Conservation (phyloP, 768 basidiomycete species). For the Phylloporus sp. region DNA sequence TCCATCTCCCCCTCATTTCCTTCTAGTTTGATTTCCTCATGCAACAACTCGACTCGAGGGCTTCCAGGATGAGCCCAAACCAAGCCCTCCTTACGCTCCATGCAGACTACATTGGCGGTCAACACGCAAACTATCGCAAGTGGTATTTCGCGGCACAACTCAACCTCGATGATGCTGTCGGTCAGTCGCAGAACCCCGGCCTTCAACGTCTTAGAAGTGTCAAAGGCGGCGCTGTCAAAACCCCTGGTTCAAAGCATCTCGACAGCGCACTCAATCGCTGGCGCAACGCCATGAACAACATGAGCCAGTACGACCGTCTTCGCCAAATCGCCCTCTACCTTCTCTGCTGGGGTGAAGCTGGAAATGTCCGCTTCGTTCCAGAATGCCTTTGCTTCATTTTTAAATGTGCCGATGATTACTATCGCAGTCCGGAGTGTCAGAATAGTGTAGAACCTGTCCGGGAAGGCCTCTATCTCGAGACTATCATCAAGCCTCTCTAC, state of each 20-base stretch:
- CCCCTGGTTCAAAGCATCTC: slow-evolving; percentile 70
- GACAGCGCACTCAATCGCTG: slow-evolving; percentile 92
- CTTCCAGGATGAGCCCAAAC: slow-evolving; percentile 97
- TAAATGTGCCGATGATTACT: slow-evolving; percentile 99
- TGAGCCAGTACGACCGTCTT: slow-evolving; percentile 97
- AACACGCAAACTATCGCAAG: slow-evolving; percentile 98
- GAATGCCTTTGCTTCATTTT: slow-evolving; percentile 99
- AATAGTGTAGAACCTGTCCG: slow-evolving; percentile 89
- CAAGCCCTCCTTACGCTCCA: slow-evolving; percentile 96
- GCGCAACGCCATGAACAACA: slow-evolving; percentile 98
- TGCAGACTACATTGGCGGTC: slow-evolving; percentile 98
- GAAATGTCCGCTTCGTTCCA: slow-evolving; percentile 94
- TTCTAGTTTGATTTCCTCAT: slow-evolving; percentile 92
- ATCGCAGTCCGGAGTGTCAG: slow-evolving; percentile 97
- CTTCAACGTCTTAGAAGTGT: slow-evolving; percentile 85
- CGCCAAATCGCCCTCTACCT: slow-evolving; percentile 95
- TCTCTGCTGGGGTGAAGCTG: slow-evolving; percentile 97
- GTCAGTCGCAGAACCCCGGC: slow-evolving; percentile 90
- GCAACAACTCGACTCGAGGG: slow-evolving; percentile 95
- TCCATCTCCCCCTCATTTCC: slow-evolving; percentile 8
- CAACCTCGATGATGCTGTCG: slow-evolving; percentile 98
- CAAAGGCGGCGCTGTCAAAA: slow-evolving; percentile 52
- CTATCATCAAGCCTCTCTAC: slow-evolving; percentile 93
- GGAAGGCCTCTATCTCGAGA: slow-evolving; percentile 89
- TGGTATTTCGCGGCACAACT: slow-evolving; percentile 99